Conservation (phyloP, 1,284 basidiomycete genomes). For the Boletus semigastroideus region DNA sequence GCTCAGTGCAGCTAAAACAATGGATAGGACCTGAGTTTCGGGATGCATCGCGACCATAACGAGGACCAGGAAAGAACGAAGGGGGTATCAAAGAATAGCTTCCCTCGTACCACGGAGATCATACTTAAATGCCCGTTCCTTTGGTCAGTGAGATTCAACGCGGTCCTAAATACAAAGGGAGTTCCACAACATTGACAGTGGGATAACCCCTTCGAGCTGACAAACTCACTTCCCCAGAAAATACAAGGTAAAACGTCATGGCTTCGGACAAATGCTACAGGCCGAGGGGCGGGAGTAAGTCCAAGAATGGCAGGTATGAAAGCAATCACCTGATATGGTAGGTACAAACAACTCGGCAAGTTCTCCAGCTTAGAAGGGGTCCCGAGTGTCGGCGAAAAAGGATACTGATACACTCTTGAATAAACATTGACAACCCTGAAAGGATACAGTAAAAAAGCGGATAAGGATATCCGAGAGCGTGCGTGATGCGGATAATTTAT, state of each 20-base stretch:
- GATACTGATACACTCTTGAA: constrained; percentile 19
- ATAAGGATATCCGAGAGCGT: constrained; percentile 7
- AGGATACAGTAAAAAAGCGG: constrained; percentile 10
- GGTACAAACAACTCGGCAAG: constrained; percentile 15
- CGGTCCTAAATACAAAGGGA: constrained; percentile 19
- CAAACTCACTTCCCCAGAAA: constrained; percentile 17
- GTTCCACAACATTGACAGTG: constrained; percentile 1
- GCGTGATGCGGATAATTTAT: constrained; percentile 10
- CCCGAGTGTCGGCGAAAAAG: not conserved
- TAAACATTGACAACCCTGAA: constrained; percentile 6
- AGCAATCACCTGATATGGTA: constrained; percentile 31
- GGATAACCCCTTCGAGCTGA: constrained; percentile 9
- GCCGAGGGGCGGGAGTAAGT: constrained; percentile 14
- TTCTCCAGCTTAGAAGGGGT: not conserved
- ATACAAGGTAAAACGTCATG: too few species aligned
- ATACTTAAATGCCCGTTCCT: constrained; percentile 18
- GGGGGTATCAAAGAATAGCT: constrained; percentile 9
- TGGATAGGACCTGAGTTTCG: constrained; percentile 48
- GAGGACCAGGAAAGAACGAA: constrained; percentile 11
- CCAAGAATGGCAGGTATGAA: constrained; percentile 28
- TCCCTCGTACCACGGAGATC: not conserved
- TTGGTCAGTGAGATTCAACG: not conserved
- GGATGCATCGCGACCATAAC: constrained; percentile 41
- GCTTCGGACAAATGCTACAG: not conserved
- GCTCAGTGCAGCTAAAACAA: constrained; percentile 46